Evolutionary conservation across 129 eudicot species (phyloP).

Genomic region (Chrysanthemum lavandulifolium): DNA sequence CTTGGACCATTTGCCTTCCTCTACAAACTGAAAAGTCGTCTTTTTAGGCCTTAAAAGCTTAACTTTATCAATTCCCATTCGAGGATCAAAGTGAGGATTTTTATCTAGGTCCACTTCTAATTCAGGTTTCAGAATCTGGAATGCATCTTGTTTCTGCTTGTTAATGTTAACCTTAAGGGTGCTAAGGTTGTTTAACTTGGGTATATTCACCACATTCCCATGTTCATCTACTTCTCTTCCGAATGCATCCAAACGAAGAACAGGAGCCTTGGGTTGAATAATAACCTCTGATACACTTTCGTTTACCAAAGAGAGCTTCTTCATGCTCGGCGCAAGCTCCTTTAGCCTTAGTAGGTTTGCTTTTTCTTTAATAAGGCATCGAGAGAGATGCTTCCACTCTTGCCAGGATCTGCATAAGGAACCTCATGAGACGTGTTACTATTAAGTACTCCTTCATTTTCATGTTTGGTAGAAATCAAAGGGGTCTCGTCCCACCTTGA

Average conservation of each 20-base stretch:
- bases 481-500: too few relatives aligned
- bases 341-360: constrained; percentile 71
- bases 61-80: constrained; percentile 74
- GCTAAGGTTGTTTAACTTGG: constrained; percentile 1
- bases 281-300: neutral
- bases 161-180: constrained; percentile 54
- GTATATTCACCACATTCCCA: constrained; percentile 22
- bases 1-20: constrained; percentile 93
- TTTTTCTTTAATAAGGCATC: constrained; percentile 79
- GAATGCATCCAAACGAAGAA: neutral
- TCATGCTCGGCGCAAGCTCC: constrained; percentile 64
- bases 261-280: neutral
- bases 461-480: too few relatives aligned
- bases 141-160: constrained; percentile 83
- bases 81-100: constrained; percentile 78
- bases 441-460: too few relatives aligned
- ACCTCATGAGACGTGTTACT: too few relatives aligned
- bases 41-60: constrained; percentile 79
- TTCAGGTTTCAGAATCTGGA: constrained; percentile 84
- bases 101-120: constrained; percentile 73
- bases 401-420: too few relatives aligned
- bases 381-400: constrained; percentile 14
- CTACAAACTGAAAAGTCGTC: constrained; percentile 81
- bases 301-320: constrained; percentile 33
- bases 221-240: constrained; percentile 21